A percentile compares a stretch with the other conserved stretches of the same genome.
Conservation (phyloP, 371 early-diverging fungal genomes). For the Mortierella sp. region DNA sequence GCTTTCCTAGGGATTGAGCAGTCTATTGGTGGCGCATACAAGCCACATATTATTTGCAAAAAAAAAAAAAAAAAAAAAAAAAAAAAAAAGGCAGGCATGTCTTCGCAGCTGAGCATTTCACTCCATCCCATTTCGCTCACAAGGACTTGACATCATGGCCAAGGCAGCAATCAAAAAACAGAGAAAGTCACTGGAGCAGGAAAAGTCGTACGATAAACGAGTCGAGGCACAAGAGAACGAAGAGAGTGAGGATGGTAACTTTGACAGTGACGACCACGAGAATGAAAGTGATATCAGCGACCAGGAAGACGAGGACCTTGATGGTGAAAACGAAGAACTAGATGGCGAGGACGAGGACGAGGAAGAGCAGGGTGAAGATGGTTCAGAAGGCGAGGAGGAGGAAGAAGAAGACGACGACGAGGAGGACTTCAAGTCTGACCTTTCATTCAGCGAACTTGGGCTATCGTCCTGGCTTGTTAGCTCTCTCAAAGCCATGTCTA, state of each 20-base stretch:
- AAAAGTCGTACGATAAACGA: constrained; percentile 5
- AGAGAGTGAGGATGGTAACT: background rate
- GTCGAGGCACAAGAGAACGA: constrained; percentile 5
- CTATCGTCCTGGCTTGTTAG: constrained; percentile 85
- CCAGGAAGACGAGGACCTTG: constrained; percentile 10
- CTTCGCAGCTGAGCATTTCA: background rate
- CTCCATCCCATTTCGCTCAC: constrained; percentile 1
- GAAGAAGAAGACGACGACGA: constrained; percentile 36
- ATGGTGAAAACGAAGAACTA: constrained; percentile 1
- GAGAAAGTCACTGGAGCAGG: constrained; percentile 3
- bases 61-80: too few relatives aligned
- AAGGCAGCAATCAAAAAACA: too few relatives aligned
- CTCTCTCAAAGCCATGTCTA: constrained; percentile 82
- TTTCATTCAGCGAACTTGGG: constrained; percentile 71
- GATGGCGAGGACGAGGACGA: constrained; percentile 13
- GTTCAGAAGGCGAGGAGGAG: constrained; percentile 18
- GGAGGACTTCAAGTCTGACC: constrained; percentile 36
- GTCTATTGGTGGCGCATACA: too few relatives aligned
- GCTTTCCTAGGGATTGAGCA: too few relatives aligned
- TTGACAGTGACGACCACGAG: constrained; percentile 11
- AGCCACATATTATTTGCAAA: too few relatives aligned
- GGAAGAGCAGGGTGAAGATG: constrained; percentile 22
- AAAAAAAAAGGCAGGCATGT: constrained; percentile 12
- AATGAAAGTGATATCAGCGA: constrained; percentile 7
- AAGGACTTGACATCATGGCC: background rate